A percentile compares a stretch with the other conserved stretches of the same genome.
Evolutionary conservation across 441 rosid genomes (phyloP).

Genomic region (Corymbia calophylla): DNA sequence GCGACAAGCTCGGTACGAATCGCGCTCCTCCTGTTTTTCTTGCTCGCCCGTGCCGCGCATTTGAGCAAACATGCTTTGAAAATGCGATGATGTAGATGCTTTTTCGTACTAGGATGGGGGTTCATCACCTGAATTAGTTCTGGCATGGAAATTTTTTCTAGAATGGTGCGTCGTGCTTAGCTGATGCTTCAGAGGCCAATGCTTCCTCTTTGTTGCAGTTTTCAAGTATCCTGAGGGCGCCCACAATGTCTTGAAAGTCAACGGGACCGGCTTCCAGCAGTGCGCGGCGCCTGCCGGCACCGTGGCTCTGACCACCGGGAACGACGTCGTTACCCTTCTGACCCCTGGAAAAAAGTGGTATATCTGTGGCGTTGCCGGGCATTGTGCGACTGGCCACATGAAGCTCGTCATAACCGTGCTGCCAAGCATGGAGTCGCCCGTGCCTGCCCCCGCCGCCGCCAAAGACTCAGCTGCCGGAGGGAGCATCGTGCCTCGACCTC

Average conservation of each 20-base stretch:
- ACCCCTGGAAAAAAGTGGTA: not conserved
- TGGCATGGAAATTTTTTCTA: not conserved
- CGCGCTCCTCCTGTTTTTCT: not conserved
- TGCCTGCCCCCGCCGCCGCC: not conserved
- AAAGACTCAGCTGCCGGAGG: conserved; percentile 3
- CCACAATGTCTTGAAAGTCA: not conserved
- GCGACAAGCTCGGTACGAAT: conserved; percentile 14
- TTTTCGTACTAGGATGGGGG: not conserved
- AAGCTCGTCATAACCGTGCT: not conserved
- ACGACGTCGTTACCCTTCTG: not conserved
- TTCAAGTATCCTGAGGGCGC: not conserved
- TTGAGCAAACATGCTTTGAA: not conserved
- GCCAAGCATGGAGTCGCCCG: not conserved
- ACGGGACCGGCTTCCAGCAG: not conserved
- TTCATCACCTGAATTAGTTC: not conserved
- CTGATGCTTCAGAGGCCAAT: not conserved
- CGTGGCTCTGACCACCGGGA: not conserved
- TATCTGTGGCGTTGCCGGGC: not conserved
- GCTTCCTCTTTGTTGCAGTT: not conserved
- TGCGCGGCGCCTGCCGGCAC: not conserved
- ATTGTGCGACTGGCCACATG: not conserved
- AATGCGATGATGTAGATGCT: not conserved
- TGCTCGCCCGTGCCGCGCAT: not conserved
- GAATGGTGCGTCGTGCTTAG: not conserved
- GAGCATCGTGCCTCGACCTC: not conserved